Percentiles rank a stretch among this genome's conserved stretches.
Conservation (phyloP, 306 rosid species). For the Trifolium pratense region DNA sequence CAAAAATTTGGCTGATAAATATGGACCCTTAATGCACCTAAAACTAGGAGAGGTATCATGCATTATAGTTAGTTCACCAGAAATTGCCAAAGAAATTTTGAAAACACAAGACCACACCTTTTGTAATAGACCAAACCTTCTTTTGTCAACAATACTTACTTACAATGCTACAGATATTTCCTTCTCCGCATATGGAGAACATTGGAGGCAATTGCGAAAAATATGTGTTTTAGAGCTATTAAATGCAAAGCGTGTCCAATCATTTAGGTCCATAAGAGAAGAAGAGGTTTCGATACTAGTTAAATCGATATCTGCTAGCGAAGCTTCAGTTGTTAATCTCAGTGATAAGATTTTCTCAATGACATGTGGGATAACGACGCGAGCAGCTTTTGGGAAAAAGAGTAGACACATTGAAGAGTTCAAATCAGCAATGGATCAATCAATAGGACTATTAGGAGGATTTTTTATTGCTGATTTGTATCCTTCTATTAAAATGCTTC, state of each 20-base stretch:
- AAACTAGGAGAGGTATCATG: slow-evolving; percentile 39
- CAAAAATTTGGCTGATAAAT: slow-evolving; percentile 7
- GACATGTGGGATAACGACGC: background rate
- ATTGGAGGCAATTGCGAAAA: slow-evolving; percentile 45
- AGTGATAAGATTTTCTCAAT: background rate
- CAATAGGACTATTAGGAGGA: too few relatives aligned
- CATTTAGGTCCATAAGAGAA: slow-evolving; percentile 42
- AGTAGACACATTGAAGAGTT: slow-evolving; percentile 10
- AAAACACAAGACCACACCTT: slow-evolving; percentile 32
- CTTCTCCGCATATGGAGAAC: slow-evolving; percentile 22
- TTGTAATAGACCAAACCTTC: background rate
- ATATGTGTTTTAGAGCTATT: slow-evolving; percentile 45
- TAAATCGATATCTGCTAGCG: slow-evolving; percentile 22
- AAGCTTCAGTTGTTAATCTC: slow-evolving; percentile 34
- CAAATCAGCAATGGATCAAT: background rate
- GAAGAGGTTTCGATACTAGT: slow-evolving; percentile 25
- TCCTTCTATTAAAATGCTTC: too few relatives aligned
- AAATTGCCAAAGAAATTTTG: slow-evolving; percentile 27
- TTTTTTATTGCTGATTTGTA: too few relatives aligned
- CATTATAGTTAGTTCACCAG: slow-evolving; percentile 33
- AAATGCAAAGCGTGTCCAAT: slow-evolving; percentile 40
- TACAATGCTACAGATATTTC: background rate
- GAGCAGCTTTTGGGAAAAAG: slow-evolving; percentile 31
- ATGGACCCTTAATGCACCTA: slow-evolving; percentile 38
- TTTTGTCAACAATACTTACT: background rate